These are phyloP conservation scores for Penicillium sclerotiorum DNA, from an alignment of 2,329 filamentous ascomycete genomes.

Conservation along the genomic window DNA sequence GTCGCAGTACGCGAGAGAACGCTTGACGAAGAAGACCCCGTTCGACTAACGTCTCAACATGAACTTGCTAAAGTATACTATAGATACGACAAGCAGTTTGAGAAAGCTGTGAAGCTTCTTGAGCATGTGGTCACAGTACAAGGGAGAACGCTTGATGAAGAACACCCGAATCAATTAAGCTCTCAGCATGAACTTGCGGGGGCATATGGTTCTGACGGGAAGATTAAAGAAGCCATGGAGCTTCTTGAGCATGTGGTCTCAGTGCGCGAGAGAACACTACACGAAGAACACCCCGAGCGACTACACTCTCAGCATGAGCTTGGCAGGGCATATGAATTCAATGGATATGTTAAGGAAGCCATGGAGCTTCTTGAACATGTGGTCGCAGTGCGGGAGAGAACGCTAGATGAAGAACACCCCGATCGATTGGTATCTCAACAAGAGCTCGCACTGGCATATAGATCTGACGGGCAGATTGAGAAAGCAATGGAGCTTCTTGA, in stretches of 20 bases:
- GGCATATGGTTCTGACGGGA: neutral
- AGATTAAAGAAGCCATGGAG: neutral
- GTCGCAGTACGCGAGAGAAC: neutral
- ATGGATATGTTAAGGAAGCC: neutral
- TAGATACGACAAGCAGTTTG: neutral
- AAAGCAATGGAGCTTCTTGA: neutral
- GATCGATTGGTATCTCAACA: neutral
- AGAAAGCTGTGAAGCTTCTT: neutral
- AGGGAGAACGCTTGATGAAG: conserved; percentile 1
- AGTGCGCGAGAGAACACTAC: neutral
- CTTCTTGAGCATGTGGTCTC: neutral
- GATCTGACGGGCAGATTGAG: neutral
- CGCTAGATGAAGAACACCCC: conserved; percentile 1
- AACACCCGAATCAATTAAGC: neutral
- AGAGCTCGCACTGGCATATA: neutral
- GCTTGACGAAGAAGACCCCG: neutral
- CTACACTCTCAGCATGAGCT: neutral
- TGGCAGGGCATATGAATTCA: neutral
- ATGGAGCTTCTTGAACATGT: neutral
- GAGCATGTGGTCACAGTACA: neutral
- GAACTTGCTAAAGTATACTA: neutral
- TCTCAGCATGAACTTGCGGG: neutral
- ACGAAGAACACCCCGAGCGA: neutral
- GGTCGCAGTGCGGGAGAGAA: neutral
- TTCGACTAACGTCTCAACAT: neutral